phyloP scores from a whole-genome alignment of 345 rosid genomes.

The Erodium maritimum region DNA sequence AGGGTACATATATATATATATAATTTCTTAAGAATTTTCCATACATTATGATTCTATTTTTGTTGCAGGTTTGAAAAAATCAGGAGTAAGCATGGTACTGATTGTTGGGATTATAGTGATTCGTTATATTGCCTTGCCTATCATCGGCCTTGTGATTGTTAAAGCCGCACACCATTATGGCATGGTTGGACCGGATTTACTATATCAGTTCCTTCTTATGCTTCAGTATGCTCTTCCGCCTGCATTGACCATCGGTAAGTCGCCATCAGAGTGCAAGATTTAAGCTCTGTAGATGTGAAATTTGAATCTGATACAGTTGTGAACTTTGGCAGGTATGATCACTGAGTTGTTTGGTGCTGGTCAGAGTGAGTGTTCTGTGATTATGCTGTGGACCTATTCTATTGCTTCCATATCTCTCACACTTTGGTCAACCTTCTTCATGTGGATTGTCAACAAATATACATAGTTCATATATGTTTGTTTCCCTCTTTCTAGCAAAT shows the following conservation, averaged over 20 bases:
- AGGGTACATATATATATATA: slow-evolving; percentile 14
- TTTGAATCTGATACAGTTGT: no score
- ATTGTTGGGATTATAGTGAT: slow-evolving; percentile 13
- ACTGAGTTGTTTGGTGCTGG: slow-evolving; percentile 26
- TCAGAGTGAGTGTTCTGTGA: slow-evolving; percentile 26
- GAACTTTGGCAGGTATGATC: slow-evolving; percentile 12
- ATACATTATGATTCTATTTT: neutral
- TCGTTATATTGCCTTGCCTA: slow-evolving; percentile 14
- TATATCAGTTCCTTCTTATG: slow-evolving; percentile 31
- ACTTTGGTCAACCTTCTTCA: slow-evolving; percentile 26
- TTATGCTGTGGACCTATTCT: slow-evolving; percentile 26
- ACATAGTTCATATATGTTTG: neutral
- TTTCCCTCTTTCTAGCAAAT: no score
- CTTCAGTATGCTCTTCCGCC: slow-evolving; percentile 48
- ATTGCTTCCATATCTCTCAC: slow-evolving; percentile 22
- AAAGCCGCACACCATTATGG: slow-evolving; percentile 17
- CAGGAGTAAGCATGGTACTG: slow-evolving; percentile 3
- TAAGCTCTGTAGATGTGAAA: no score
- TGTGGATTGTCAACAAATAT: slow-evolving; percentile 20
- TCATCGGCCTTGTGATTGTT: slow-evolving; percentile 13
- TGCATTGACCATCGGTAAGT: slow-evolving; percentile 23
- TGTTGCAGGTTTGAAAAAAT: slow-evolving; percentile 13
- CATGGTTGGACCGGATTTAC: slow-evolving; percentile 12
- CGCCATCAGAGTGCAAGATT: no score
- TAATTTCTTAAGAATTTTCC: no score